Evolutionary conservation across 2,329 filamentous ascomycete genomes (phyloP), one percentile per base, ranked within the genome.

Genomic region (Chaetomium globosum): DNA sequence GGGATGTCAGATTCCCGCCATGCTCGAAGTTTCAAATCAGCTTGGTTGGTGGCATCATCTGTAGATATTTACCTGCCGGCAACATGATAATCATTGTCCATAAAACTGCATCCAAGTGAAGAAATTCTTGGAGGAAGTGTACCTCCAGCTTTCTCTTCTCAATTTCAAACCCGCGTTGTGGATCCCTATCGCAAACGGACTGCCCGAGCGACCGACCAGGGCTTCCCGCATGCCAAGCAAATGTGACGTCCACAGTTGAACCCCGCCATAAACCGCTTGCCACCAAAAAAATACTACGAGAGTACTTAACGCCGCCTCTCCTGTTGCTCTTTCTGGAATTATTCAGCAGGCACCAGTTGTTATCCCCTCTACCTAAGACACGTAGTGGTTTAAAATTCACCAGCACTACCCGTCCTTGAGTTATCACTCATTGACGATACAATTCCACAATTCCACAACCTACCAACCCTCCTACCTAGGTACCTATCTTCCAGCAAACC

Each of bases 231-330:
- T 64, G 67, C 67, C 67, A 69, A 67, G 67, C 33, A 55, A 54
- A 61, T 66, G 65, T 69, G 67, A 69, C 67, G 67, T 69, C 65
- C 65, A 67, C 63, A 69, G 43, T 63, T 43, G 49, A 58, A 66
- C 67, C 67, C 67, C 63, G 59, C 65, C 59, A 66, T 66, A 54
- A 46, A 46, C 39, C 12, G 36, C 23, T 67, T 68, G 70, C 70
- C 70, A 71, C 70, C 65, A 67, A 62, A 71, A 70, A 67, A 66
- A 68, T 65, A 61, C 51, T 30, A 46, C 16, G 4, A 28, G 12
- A 31, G 55, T 26, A 30, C 49, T 49, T 60, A 36, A 39, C 28
- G 31, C 23, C 51, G 39, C 46, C 30, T 19, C 51, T 10, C 31
- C 48, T 48, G 52, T n/a, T 48, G 16, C 16, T 46, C 61, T 49